Conservation (phyloP, 2,329 filamentous ascomycete species). For the Neocucurbitaria cava region DNA sequence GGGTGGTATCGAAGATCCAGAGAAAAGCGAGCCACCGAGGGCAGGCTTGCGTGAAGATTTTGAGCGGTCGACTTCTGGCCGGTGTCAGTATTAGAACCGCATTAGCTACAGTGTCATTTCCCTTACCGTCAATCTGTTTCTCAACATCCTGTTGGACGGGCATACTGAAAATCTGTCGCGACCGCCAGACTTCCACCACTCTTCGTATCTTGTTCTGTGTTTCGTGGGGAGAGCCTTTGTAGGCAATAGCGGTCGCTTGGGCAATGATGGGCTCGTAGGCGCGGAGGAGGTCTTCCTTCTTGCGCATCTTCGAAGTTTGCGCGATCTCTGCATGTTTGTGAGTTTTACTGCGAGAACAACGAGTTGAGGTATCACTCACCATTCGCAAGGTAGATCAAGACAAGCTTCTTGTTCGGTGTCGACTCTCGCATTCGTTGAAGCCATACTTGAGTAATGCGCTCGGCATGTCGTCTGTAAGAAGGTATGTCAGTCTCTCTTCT, state of each 20-base stretch:
- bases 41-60: conserved; percentile 62
- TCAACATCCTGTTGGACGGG: conserved; percentile 84
- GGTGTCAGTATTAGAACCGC: conserved; percentile 8
- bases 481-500: conserved; percentile 23
- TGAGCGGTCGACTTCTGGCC: conserved; percentile 62
- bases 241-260: conserved; percentile 88
- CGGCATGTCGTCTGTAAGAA: conserved; percentile 78
- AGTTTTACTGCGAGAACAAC: conserved; percentile 1
- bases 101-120: neutral
- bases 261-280: conserved; percentile 92
- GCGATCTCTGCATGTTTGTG: conserved; percentile 73
- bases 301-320: conserved; percentile 91
- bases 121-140: conserved; percentile 75
- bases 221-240: conserved; percentile 82
- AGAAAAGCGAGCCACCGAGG: conserved; percentile 75
- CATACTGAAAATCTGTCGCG: conserved; percentile 81
- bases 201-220: conserved; percentile 86
- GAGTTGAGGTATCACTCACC: conserved; percentile 60
- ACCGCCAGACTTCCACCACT: conserved; percentile 93
- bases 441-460: conserved; percentile 92
- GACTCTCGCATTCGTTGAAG: conserved; percentile 88
- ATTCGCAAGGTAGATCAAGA: conserved; percentile 93
- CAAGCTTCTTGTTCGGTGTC: conserved; percentile 82
- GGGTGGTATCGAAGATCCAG: conserved; percentile 68
- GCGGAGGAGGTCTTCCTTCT: conserved; percentile 89